These are phyloP conservation scores for Basidiobolus meristosporus DNA, from an alignment of 371 early-diverging fungal species.

Conservation along the genomic window DNA sequence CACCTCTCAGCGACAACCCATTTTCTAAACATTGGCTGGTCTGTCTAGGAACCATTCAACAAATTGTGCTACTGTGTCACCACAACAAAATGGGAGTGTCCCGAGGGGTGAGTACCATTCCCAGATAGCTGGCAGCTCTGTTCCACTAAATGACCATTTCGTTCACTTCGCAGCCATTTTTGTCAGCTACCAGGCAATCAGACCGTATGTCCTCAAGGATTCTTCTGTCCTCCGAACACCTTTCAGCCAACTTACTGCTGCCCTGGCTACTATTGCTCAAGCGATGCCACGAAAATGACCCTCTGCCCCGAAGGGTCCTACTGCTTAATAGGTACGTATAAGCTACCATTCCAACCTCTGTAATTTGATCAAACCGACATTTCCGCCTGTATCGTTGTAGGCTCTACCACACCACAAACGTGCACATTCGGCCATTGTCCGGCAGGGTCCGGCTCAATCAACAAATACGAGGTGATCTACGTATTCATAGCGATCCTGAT, in stretches of 20 bases:
- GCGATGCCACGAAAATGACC: conserved; percentile 6
- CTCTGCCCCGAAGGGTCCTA: conserved; percentile 15
- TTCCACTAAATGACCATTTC: too few species aligned
- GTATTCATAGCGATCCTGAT: not conserved
- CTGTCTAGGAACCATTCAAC: too few species aligned
- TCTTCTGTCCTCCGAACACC: conserved; percentile 18
- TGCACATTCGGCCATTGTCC: conserved; percentile 3
- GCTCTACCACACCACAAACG: not conserved
- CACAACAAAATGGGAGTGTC: too few species aligned
- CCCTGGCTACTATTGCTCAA: conserved; percentile 21
- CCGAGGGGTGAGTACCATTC: too few species aligned
- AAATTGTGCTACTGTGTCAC: too few species aligned
- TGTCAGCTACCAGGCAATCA: conserved; percentile 2
- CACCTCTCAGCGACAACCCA: too few species aligned
- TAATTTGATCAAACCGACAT: not conserved
- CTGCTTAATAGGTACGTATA: conserved; percentile 11
- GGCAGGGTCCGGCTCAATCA: not conserved
- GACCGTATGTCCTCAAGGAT: conserved; percentile 6
- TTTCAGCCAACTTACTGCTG: conserved; percentile 24
- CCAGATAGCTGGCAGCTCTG: too few species aligned
- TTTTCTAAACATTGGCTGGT: too few species aligned
- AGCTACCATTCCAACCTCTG: conserved; percentile 6
- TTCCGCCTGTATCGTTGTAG: not conserved
- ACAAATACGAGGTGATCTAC: not conserved
- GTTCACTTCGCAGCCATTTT: too few species aligned